Evolutionary conservation across 2,329 filamentous ascomycete genomes (phyloP), one percentile per base, ranked within the genome.

Genomic region (Onygenales sp.): DNA sequence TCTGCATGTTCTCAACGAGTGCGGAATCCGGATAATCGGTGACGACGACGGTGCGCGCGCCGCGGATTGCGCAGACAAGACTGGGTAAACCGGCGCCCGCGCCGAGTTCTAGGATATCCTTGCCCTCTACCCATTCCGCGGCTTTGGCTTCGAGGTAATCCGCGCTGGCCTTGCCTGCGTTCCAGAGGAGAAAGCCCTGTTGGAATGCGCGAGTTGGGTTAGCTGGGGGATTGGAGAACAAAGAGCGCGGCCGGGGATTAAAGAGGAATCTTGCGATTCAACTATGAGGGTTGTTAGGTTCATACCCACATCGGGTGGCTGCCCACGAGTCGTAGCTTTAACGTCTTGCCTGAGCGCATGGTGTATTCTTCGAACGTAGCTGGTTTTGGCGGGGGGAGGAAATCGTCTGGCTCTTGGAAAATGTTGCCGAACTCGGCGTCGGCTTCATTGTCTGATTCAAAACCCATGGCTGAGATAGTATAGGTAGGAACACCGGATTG

Each of bases 11-110:
- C 17, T 79, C 76, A 27, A 97, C 77, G n/a, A 97, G 76, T 21
- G 94, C 88, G 42, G 78, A 76, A 67, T 96, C 91, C 0, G 89
- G 88, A 66, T 89, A 96, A 68, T 97, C 91, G 6, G 90, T 95
- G 61, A 92, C 84, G 8, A 96, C 86, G 33, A 71, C 82, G 51
- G 74, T 80, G 49, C 69, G 69, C 2, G 91, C 91, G 11, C 87
- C 88, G 40, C 86, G 77, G 36, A 87, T 74, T 0, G 86, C 86
- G 60, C 85, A 85, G 36, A 93, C 82, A 9, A 96, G 80, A 65
- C 85, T 87, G 0, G 90, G 89, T 39, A 96, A 77, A 0, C 90
- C 92, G 0, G 88, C 88, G 11, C 88, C 92, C 2, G 92, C 91
- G 47, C 92, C 92, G 27, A 96, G 82, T 70, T 96, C 92, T 7